These are phyloP conservation scores for Carex arenaria DNA, from an alignment of 202 grass and related monocot genomes.

Conservation along the genomic window DNA sequence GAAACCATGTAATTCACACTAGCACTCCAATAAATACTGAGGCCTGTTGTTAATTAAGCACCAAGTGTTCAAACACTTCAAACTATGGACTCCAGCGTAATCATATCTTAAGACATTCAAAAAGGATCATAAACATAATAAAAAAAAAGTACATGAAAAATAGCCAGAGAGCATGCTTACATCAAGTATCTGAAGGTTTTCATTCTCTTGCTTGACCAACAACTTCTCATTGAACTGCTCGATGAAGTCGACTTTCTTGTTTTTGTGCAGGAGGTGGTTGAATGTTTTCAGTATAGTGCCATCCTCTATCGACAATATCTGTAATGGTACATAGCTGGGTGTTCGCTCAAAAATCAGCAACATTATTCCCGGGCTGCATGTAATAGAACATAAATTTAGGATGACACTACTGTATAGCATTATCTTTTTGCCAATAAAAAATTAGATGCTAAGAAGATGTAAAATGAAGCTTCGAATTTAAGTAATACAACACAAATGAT, in stretches of 20 bases:
- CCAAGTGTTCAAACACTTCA: background rate
- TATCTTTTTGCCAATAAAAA: background rate
- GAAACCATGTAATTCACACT: background rate
- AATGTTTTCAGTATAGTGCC: slow-evolving; percentile 72
- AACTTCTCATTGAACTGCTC: slow-evolving; percentile 91
- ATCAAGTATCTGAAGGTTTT: slow-evolving; percentile 91
- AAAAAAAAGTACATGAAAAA: background rate
- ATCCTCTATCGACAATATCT: slow-evolving; percentile 86
- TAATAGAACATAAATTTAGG: background rate
- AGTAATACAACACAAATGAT: background rate
- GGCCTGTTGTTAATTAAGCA: background rate
- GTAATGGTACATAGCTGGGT: slow-evolving; percentile 65
- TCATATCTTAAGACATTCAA: background rate
- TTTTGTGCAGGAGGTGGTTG: slow-evolving; percentile 68
- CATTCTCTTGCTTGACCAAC: slow-evolving; percentile 76
- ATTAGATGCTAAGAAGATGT: background rate
- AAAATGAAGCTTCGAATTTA: background rate
- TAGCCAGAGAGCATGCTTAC: slow-evolving; percentile 30
- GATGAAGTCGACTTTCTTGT: slow-evolving; percentile 87
- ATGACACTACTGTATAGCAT: background rate
- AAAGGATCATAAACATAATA: background rate
- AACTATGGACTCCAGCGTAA: background rate
- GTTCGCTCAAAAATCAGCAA: slow-evolving; percentile 83
- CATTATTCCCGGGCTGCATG: slow-evolving; percentile 93
- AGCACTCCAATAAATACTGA: background rate